Conservation (phyloP, 371 early-diverging fungal species). For the Conidiobolus incongruus region DNA sequence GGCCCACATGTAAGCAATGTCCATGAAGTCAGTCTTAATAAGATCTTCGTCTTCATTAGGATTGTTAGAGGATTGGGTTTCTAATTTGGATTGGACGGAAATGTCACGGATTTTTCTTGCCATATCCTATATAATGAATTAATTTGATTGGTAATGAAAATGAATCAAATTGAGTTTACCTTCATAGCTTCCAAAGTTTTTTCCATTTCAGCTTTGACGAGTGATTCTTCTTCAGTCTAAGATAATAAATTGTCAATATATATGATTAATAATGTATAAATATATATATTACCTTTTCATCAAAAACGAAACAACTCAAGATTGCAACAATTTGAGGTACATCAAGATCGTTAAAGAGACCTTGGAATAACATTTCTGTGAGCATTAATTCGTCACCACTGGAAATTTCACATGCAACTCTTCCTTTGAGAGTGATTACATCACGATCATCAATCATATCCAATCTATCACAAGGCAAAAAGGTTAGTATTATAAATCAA, state of each 20-base stretch:
- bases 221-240: constrained; percentile 10
- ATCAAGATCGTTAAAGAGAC: constrained; percentile 85
- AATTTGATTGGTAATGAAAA: no score
- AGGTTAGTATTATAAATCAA: not conserved
- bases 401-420: constrained; percentile 98
- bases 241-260: not conserved
- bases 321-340: constrained; percentile 81
- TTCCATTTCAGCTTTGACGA: constrained; percentile 47
- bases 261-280: not conserved
- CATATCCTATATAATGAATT: constrained; percentile 88
- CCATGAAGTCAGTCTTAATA: constrained; percentile 85
- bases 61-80: constrained; percentile 85
- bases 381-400: constrained; percentile 93
- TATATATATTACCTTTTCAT: constrained; percentile 49
- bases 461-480: constrained; percentile 11
- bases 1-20: constrained; percentile 92
- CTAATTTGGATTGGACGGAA: constrained; percentile 78
- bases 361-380: constrained; percentile 98
- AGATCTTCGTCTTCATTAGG: constrained; percentile 62
- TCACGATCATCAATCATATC: constrained; percentile 61
- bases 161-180: no score
- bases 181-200: constrained; percentile 42
- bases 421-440: constrained; percentile 90
- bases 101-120: constrained; percentile 74
- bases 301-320: constrained; percentile 87